Conservation (phyloP, 1,284 basidiomycete genomes). For the Sporisorium exsertum region DNA sequence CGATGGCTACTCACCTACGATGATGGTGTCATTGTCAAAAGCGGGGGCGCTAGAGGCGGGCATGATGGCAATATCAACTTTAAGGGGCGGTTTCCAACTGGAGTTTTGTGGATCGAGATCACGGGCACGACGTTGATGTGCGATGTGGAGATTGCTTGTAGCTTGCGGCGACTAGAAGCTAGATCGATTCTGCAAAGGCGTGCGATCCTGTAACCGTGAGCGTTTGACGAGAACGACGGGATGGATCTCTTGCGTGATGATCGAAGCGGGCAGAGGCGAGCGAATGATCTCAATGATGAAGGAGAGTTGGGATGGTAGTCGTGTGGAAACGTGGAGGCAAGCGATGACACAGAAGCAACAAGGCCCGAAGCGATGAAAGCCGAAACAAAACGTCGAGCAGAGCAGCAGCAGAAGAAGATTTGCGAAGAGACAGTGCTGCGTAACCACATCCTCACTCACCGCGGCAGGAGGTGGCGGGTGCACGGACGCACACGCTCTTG, state of each 20-base stretch:
- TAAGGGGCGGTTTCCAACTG: neutral
- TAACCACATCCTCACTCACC: neutral
- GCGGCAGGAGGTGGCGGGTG: neutral
- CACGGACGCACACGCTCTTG: neutral
- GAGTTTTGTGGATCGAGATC: neutral
- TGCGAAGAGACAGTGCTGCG: neutral
- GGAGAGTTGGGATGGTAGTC: neutral
- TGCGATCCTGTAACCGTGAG: slow-evolving; percentile 3
- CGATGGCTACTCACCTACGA: slow-evolving; percentile 59
- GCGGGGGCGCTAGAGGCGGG: slow-evolving; percentile 44
- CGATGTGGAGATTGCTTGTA: slow-evolving; percentile 1
- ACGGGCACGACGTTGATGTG: neutral
- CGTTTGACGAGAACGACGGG: neutral
- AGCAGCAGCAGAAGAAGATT: slow-evolving; percentile 5
- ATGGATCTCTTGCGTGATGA: neutral
- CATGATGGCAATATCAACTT: slow-evolving; percentile 23
- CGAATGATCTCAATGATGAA: neutral
- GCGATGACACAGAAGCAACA: neutral
- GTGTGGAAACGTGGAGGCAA: neutral
- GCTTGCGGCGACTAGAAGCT: neutral
- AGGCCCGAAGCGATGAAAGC: slow-evolving; percentile 2
- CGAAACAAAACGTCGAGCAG: neutral
- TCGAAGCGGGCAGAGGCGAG: neutral
- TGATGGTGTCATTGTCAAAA: slow-evolving; percentile 62
- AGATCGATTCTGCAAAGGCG: neutral